A percentile compares a stretch with the other conserved stretches of the same genome.
Evolutionary conservation across 176 grass and related monocot genomes (phyloP).

Genomic region (Urochloa ruziziensis): DNA sequence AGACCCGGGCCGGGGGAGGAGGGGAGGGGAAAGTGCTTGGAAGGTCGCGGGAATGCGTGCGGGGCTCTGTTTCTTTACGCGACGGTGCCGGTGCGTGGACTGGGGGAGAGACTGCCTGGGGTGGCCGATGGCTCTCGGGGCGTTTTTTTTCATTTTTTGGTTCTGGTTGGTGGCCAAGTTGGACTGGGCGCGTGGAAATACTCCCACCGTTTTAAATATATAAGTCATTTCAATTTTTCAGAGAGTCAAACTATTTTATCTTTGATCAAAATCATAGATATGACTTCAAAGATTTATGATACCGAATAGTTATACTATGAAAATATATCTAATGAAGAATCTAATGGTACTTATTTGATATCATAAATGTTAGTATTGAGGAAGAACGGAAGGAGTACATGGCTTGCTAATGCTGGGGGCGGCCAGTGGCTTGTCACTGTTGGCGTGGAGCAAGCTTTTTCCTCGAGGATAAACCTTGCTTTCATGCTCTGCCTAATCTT

Average conservation of each 20-base stretch:
- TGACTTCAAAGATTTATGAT: no score
- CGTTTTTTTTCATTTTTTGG: no score
- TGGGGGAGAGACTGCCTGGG: not conserved
- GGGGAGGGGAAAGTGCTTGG: slow-evolving; percentile 24
- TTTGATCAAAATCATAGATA: no score
- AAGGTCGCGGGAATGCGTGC: slow-evolving; percentile 27
- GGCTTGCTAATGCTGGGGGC: not conserved
- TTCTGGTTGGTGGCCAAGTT: slow-evolving; percentile 34
- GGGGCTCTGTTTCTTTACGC: not conserved
- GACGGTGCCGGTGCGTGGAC: not conserved
- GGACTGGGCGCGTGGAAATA: slow-evolving; percentile 34
- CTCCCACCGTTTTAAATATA: no score
- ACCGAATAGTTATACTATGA: no score
- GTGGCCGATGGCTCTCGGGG: not conserved
- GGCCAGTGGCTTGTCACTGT: slow-evolving; percentile 13
- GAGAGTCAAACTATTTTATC: no score
- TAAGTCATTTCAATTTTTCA: no score
- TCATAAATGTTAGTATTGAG: no score
- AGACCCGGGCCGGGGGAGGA: not conserved
- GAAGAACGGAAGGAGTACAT: no score
- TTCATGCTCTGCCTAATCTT: not conserved
- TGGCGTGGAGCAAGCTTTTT: not conserved
- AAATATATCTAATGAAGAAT: no score
- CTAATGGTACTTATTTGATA: no score
- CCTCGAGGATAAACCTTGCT: not conserved